Percentiles rank a stretch among this genome's conserved stretches.
phyloP scores from a whole-genome alignment of 108 stramenopile species.

The Cyclotella atomus region DNA sequence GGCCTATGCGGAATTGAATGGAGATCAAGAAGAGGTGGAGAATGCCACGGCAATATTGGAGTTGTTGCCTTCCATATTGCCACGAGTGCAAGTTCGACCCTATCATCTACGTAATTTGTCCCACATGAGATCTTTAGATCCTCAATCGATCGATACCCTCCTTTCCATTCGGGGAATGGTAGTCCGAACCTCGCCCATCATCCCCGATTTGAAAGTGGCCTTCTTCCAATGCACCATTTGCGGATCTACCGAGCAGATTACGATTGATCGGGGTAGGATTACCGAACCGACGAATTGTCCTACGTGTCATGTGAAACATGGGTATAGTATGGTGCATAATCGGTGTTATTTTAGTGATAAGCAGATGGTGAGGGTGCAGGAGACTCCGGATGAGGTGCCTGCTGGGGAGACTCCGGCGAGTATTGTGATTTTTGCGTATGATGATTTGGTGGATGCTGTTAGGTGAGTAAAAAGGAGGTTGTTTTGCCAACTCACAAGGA shows the following conservation, averaged over 20 bases:
- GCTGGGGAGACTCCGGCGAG: slow-evolving; percentile 98
- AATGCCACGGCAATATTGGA: slow-evolving; percentile 27
- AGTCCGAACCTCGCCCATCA: slow-evolving; percentile 90
- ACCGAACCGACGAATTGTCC: slow-evolving; percentile 89
- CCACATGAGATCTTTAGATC: slow-evolving; percentile 93
- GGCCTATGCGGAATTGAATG: slow-evolving; percentile 41
- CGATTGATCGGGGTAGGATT: slow-evolving; percentile 95
- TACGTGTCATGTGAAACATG: slow-evolving; percentile 65
- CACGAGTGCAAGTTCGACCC: slow-evolving; percentile 91
- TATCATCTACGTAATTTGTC: slow-evolving; percentile 85
- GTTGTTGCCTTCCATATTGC: slow-evolving; percentile 46
- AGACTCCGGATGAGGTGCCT: slow-evolving; percentile 97
- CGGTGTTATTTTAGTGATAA: slow-evolving; percentile 96
- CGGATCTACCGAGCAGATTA: slow-evolving; percentile 73
- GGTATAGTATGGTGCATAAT: slow-evolving; percentile 92
- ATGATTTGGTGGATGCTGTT: slow-evolving; percentile 96
- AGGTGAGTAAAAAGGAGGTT: slow-evolving; percentile 12
- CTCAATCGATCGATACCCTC: slow-evolving; percentile 91
- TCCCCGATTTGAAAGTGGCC: slow-evolving; percentile 97
- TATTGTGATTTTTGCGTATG: slow-evolving; percentile 94
- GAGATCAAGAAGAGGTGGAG: slow-evolving; percentile 28
- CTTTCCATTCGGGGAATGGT: slow-evolving; percentile 96
- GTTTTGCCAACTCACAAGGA: not conserved
- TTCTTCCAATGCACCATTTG: slow-evolving; percentile 94
- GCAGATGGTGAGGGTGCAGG: slow-evolving; percentile 97